A percentile compares a stretch with the other conserved stretches of the same genome.
Evolutionary conservation across 2,329 filamentous ascomycete species (phyloP).

Genomic region (Aureobasidium sp.): DNA sequence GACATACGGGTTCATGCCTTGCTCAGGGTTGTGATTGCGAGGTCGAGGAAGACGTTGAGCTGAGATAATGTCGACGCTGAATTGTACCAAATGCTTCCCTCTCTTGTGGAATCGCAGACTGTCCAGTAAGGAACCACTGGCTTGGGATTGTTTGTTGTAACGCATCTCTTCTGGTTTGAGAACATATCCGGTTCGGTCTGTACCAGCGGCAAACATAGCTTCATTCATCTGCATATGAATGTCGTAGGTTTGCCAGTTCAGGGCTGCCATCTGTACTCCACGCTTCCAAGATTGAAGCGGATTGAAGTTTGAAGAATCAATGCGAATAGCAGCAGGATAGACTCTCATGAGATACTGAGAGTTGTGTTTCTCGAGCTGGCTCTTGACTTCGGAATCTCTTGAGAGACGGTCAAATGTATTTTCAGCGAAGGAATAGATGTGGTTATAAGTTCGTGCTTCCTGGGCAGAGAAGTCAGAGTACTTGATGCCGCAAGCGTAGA

Average conservation of each 20-base stretch:
- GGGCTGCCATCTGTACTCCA: conserved; percentile 92
- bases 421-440: conserved; percentile 93
- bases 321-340: conserved; percentile 74
- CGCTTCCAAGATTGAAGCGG: conserved; percentile 89
- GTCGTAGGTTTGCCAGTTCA: conserved; percentile 99
- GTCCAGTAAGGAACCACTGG: conserved; percentile 33
- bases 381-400: conserved; percentile 65
- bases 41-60: conserved; percentile 90
- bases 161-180: conserved; percentile 84
- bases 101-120: conserved; percentile 46
- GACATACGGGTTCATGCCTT: conserved; percentile 82
- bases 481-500: conserved; percentile 70
- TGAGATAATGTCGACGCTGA: conserved; percentile 82
- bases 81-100: conserved; percentile 73
- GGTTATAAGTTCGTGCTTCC: conserved; percentile 81
- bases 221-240: conserved; percentile 93
- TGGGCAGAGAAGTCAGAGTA: conserved; percentile 70
- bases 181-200: conserved; percentile 82
- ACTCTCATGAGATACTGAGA: conserved; percentile 86
- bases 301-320: conserved; percentile 89
- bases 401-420: conserved; percentile 75
- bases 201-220: conserved; percentile 91
- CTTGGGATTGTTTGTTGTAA: conserved; percentile 49
- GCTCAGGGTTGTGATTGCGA: conserved; percentile 59
- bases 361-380: conserved; percentile 79